Conservation (phyloP, 2,329 filamentous ascomycete genomes). For the Trichoderma harzianum region DNA sequence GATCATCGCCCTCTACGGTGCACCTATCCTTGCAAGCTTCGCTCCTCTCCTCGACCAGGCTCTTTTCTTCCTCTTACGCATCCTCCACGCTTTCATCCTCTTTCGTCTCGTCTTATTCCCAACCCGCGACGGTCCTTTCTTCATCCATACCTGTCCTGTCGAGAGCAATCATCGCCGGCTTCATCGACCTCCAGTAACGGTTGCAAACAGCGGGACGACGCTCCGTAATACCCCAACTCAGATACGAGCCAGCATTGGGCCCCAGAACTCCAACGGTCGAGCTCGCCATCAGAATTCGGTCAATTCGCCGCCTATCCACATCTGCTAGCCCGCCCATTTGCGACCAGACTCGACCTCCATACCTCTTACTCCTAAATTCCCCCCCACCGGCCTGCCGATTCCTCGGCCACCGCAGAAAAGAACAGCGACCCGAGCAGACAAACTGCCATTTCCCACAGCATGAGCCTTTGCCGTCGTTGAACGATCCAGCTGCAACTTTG, state of each 20-base stretch:
- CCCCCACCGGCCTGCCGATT: slow-evolving; percentile 15
- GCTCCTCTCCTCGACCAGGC: background rate
- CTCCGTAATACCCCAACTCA: background rate
- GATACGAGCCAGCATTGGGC: background rate
- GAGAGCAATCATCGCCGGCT: background rate
- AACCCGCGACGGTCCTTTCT: background rate
- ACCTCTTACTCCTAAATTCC: background rate
- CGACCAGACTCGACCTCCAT: background rate
- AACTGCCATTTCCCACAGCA: slow-evolving; percentile 20
- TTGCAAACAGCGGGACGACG: background rate
- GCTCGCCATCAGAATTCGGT: slow-evolving; percentile 9
- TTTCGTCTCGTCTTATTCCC: background rate
- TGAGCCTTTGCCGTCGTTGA: slow-evolving; percentile 25
- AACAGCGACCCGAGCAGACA: background rate
- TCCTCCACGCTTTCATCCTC: background rate
- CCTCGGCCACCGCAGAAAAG: slow-evolving; percentile 11
- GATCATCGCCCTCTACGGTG: slow-evolving; percentile 14
- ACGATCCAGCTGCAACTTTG: slow-evolving; percentile 20
- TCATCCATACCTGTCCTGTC: background rate
- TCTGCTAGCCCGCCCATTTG: slow-evolving; percentile 4
- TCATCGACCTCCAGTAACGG: background rate
- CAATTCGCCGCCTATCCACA: slow-evolving; percentile 14
- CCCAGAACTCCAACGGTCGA: background rate
- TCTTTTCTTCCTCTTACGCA: slow-evolving; percentile 1
- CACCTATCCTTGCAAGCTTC: slow-evolving; percentile 7